Conservation (phyloP, 352 stramenopile genomes). For the Blastocystis sp. region DNA sequence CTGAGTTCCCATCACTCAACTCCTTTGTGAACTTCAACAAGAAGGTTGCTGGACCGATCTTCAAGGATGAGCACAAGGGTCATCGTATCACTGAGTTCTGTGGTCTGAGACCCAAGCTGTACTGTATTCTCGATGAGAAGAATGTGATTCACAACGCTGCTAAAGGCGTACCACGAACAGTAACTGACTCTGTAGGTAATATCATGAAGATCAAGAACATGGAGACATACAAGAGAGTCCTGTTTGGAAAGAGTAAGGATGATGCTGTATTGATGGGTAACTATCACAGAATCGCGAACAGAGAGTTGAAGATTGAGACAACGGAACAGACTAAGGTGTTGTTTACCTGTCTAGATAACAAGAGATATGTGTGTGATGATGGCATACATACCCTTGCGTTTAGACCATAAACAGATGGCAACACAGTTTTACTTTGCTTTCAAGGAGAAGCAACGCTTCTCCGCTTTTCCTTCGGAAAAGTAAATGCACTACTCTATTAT, state of each 20-base stretch:
- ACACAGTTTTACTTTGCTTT: too few relatives aligned
- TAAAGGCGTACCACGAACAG: background rate
- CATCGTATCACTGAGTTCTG: background rate
- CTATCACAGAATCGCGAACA: background rate
- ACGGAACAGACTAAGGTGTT: background rate
- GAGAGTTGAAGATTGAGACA: background rate
- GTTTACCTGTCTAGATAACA: background rate
- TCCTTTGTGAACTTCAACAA: background rate
- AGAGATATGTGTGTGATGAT: background rate
- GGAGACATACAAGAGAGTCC: background rate
- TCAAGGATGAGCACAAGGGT: background rate
- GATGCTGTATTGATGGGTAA: background rate
- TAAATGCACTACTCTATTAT: too few relatives aligned
- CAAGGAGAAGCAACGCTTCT: too few relatives aligned
- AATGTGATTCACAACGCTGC: background rate
- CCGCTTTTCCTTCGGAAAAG: too few relatives aligned
- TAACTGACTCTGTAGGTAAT: background rate
- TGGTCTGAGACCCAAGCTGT: background rate
- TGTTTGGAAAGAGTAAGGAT: background rate
- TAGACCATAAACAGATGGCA: too few relatives aligned
- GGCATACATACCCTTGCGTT: background rate
- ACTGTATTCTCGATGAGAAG: background rate
- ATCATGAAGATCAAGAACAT: background rate
- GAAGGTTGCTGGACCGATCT: background rate
- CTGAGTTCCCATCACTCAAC: background rate